Percentiles rank a stretch among this genome's conserved stretches.
Conservation (phyloP, 129 eudicot genomes). For the Tagetes erecta region DNA sequence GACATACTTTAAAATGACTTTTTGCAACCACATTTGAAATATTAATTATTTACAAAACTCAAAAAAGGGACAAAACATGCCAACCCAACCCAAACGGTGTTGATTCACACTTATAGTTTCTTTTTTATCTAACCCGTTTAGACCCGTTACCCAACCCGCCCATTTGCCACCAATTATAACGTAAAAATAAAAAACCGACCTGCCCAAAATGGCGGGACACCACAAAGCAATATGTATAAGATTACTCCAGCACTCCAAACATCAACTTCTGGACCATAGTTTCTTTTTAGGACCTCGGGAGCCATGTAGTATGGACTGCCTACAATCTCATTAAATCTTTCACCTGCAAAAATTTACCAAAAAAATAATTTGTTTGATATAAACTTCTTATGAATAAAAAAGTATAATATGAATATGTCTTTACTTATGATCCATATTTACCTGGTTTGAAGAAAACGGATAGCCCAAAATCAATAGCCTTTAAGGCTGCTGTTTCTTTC, state of each 20-base stretch:
- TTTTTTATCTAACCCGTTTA: neutral
- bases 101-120: neutral
- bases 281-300: constrained; percentile 79
- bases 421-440: constrained; percentile 24
- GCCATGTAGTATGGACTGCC: constrained; percentile 96
- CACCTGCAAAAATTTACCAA: constrained; percentile 50
- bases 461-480: constrained; percentile 89
- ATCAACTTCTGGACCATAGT: constrained; percentile 88
- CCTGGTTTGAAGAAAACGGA: constrained; percentile 96
- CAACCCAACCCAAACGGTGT: neutral
- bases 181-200: constrained; percentile 15
- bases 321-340: constrained; percentile 78
- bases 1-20: neutral
- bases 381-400: constrained; percentile 10
- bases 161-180: neutral
- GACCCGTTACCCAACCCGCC: neutral
- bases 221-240: constrained; percentile 84
- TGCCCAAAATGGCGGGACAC: constrained; percentile 96
- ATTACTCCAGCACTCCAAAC: constrained; percentile 98
- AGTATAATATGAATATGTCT: constrained; percentile 4
- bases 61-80: neutral
- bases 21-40: neutral
- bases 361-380: neutral
- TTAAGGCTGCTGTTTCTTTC: constrained; percentile 80
- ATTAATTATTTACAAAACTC: neutral